Evolutionary conservation across 345 rosid species (phyloP).

Genomic region (rapeseed (Brassica napus)): Da-Ae NC_063444.1:4255501-4256000

Average conservation of each 20-base stretch:
- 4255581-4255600: slow-evolving; percentile 58
- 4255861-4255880: slow-evolving; percentile 71
- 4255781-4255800: slow-evolving; percentile 88
- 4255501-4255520: slow-evolving; percentile 12
- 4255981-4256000: slow-evolving; percentile 78
- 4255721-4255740: slow-evolving; percentile 88
- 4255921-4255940: slow-evolving; percentile 76
- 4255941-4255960: slow-evolving; percentile 87
- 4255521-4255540: slow-evolving; percentile 38
- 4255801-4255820: slow-evolving; percentile 91
- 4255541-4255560: slow-evolving; percentile 69
- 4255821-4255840: slow-evolving; percentile 91
- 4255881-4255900: slow-evolving; percentile 86
- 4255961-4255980: slow-evolving; percentile 95
- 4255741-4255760: slow-evolving; percentile 86
- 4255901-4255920: slow-evolving; percentile 80
- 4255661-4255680: slow-evolving; percentile 88
- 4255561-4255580: slow-evolving; percentile 65
- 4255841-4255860: slow-evolving; percentile 83
- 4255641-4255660: slow-evolving; percentile 83
- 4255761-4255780: slow-evolving; percentile 89
- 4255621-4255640: slow-evolving; percentile 73
- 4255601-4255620: slow-evolving; percentile 86
- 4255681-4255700: slow-evolving; percentile 83
- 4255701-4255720: slow-evolving; percentile 82